A percentile compares a stretch with the other conserved stretches of the same genome.
These are phyloP conservation scores for Fusarium sp. DNA, from an alignment of 2,329 filamentous ascomycete species.

Conservation along the genomic window DNA sequence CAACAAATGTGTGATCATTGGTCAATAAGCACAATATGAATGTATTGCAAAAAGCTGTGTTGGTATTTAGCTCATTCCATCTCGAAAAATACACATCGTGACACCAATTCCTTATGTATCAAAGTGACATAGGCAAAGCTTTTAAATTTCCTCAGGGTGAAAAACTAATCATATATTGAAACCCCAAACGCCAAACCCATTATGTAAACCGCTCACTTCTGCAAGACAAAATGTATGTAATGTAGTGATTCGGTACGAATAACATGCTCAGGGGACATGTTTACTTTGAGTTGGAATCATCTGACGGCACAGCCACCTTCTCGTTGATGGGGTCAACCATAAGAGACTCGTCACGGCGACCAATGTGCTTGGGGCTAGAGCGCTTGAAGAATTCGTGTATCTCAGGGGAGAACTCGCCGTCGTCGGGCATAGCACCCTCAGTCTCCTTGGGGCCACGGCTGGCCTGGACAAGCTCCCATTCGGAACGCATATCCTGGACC, in stretches of 20 bases:
- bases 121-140: constrained; percentile 1
- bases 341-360: constrained; percentile 36
- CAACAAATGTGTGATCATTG: not conserved
- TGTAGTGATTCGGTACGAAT: not conserved
- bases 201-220: constrained; percentile 31
- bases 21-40: not conserved
- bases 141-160: not conserved
- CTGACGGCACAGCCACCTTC: constrained; percentile 43
- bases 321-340: constrained; percentile 47
- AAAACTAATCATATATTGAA: constrained; percentile 12
- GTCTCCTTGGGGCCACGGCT: constrained; percentile 62
- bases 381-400: constrained; percentile 68
- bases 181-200: constrained; percentile 43
- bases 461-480: constrained; percentile 68
- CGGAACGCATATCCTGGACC: constrained; percentile 81
- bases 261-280: not conserved
- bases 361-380: constrained; percentile 51
- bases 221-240: constrained; percentile 1
- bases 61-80: not conserved
- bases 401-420: constrained; percentile 65
- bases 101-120: not conserved
- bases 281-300: constrained; percentile 38
- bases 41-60: not conserved
- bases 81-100: not conserved
- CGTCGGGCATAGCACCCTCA: constrained; percentile 57